Percentiles rank a stretch among this genome's conserved stretches.
Conservation (phyloP, 1,284 basidiomycete species). For the Malassezia restricta region DNA sequence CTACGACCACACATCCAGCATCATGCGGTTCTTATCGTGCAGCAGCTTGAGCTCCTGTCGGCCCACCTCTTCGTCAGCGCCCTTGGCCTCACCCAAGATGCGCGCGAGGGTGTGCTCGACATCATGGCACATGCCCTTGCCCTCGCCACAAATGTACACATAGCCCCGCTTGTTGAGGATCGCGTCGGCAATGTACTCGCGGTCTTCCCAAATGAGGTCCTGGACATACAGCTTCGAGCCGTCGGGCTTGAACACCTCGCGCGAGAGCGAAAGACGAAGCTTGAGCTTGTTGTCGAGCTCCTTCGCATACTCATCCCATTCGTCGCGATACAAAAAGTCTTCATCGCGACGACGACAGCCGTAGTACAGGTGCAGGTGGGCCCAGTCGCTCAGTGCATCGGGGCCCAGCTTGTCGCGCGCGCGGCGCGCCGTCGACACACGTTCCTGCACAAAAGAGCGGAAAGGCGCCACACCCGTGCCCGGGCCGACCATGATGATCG, state of each 20-base stretch:
- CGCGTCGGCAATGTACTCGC: constrained; percentile 61
- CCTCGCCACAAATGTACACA: constrained; percentile 66
- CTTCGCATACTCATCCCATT: constrained; percentile 76
- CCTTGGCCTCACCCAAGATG: constrained; percentile 87
- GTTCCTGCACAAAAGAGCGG: constrained; percentile 95
- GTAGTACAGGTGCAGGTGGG: constrained; percentile 83
- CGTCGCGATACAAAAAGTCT: constrained; percentile 86
- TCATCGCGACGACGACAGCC: constrained; percentile 76
- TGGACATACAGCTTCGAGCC: constrained; percentile 96
- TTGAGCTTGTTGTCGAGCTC: constrained; percentile 83
- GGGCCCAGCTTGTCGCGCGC: constrained; percentile 70
- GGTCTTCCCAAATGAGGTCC: constrained; percentile 51
- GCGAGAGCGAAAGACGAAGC: constrained; percentile 76
- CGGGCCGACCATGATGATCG: constrained; percentile 96
- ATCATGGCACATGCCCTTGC: constrained; percentile 84
- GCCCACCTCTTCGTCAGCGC: constrained; percentile 66
- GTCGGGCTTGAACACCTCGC: constrained; percentile 63
- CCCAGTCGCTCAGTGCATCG: constrained; percentile 88
- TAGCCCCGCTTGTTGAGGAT: constrained; percentile 88
- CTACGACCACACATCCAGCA: constrained; percentile 29
- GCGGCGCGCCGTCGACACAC: constrained; percentile 82
- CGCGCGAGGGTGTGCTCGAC: constrained; percentile 75
- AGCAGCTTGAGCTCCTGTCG: constrained; percentile 78
- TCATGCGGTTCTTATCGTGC: constrained; percentile 72
- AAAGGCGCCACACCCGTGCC: constrained; percentile 96